phyloP scores from a whole-genome alignment of 2,329 filamentous ascomycete genomes.

The Penicillium sp. region DNA sequence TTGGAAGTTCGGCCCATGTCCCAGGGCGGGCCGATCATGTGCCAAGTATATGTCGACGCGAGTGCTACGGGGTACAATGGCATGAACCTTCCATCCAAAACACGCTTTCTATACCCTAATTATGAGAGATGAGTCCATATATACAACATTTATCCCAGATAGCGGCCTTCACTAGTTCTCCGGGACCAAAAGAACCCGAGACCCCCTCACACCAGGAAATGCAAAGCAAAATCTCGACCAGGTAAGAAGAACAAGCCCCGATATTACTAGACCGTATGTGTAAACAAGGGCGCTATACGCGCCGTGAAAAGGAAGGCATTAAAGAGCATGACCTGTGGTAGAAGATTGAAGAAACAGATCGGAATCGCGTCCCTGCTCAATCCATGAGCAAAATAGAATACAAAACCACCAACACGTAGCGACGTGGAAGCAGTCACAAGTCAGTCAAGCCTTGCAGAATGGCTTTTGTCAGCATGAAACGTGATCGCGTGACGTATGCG shows the following conservation, averaged over 20 bases:
- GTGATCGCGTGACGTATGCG: slow-evolving; percentile 36
- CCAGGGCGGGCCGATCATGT: too few relatives aligned
- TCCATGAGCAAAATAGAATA: slow-evolving; percentile 17
- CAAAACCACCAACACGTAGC: slow-evolving; percentile 33
- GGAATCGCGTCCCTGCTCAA: not conserved
- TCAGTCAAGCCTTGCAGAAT: slow-evolving; percentile 15
- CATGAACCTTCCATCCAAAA: slow-evolving; percentile 6
- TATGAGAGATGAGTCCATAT: slow-evolving; percentile 28
- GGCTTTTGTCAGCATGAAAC: slow-evolving; percentile 32
- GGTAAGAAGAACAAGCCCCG: slow-evolving; percentile 12
- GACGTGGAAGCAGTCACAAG: slow-evolving; percentile 22
- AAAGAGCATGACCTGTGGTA: slow-evolving; percentile 1
- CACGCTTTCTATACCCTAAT: slow-evolving; percentile 27
- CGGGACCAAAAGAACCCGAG: not conserved
- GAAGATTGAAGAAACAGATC: slow-evolving; percentile 1
- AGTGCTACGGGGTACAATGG: not conserved
- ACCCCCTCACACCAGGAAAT: not conserved
- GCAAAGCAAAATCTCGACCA: not conserved
- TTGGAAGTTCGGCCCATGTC: not conserved
- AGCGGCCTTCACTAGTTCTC: slow-evolving; percentile 9
- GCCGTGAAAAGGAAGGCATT: slow-evolving; percentile 14
- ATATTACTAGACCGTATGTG: slow-evolving; percentile 31
- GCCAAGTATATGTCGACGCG: too few relatives aligned
- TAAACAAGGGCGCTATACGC: slow-evolving; percentile 17
- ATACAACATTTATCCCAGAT: slow-evolving; percentile 22